Percentiles rank a stretch among this genome's conserved stretches.
Conservation (phyloP, 805 yeast species). For the Cyberlindnera misumaiensis region DNA sequence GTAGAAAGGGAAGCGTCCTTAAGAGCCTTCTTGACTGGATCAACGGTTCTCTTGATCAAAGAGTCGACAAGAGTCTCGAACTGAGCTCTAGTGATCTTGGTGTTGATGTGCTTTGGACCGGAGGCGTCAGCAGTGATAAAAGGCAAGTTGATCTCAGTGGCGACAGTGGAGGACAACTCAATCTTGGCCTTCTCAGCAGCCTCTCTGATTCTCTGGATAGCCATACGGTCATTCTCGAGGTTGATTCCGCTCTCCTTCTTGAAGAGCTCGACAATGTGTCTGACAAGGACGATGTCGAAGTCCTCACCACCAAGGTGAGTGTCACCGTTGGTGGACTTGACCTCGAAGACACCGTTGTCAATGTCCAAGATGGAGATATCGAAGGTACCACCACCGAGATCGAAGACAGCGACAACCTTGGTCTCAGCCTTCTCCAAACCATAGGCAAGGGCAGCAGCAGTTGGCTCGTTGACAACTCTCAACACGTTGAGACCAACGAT, state of each 20-base stretch:
- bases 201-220: constrained; percentile 72
- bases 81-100: constrained; percentile 58
- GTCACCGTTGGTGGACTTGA: constrained; percentile 76
- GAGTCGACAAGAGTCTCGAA: constrained; percentile 62
- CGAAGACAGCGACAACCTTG: constrained; percentile 73
- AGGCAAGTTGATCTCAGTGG: constrained; percentile 64
- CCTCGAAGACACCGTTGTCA: constrained; percentile 77
- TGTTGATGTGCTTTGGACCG: constrained; percentile 56
- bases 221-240: constrained; percentile 29
- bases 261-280: constrained; percentile 52
- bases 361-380: constrained; percentile 75
- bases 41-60: constrained; percentile 60
- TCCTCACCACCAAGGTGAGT: constrained; percentile 86
- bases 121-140: constrained; percentile 44
- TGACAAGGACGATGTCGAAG: constrained; percentile 60
- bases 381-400: constrained; percentile 82
- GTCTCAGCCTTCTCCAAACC: constrained; percentile 68
- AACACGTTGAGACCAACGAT: constrained; percentile 68
- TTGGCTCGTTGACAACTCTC: constrained; percentile 76
- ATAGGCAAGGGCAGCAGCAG: constrained; percentile 81
- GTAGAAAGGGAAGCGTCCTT: constrained; percentile 65
- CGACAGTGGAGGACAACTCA: constrained; percentile 59
- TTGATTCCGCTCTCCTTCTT: constrained; percentile 37
- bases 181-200: constrained; percentile 69
- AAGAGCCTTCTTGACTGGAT: constrained; percentile 70